Percentiles rank a stretch among this genome's conserved stretches.
These are phyloP conservation scores for Macrophomina pseudophaseolina DNA, from an alignment of 2,329 filamentous ascomycete genomes.

Conservation along the genomic window DNA sequence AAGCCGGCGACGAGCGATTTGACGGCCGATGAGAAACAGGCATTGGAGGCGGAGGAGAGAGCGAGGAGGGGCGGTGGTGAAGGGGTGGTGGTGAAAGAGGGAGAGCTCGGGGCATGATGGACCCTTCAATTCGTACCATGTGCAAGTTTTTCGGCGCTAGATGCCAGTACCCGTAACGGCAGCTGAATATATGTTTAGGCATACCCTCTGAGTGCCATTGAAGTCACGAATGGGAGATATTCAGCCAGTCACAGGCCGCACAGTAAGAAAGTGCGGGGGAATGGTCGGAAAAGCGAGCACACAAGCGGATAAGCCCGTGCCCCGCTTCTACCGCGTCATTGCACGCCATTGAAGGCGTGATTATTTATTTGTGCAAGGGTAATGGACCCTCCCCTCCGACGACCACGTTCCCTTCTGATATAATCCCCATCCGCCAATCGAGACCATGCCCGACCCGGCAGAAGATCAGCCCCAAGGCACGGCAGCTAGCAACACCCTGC, in stretches of 20 bases:
- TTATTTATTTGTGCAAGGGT: not conserved
- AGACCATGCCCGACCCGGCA: not conserved
- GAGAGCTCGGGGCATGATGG: too few species aligned
- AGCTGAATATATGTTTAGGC: not conserved
- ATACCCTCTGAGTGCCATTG: not conserved
- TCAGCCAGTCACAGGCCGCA: conserved; percentile 2
- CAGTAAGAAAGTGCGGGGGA: conserved; percentile 4
- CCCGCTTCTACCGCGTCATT: conserved; percentile 10
- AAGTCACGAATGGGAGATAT: not conserved
- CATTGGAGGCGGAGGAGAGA: conserved; percentile 6
- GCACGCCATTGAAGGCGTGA: conserved; percentile 6
- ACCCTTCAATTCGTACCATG: too few species aligned
- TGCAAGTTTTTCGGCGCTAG: too few species aligned
- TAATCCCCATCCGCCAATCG: not conserved
- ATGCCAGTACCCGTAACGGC: too few species aligned
- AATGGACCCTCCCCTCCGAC: not conserved
- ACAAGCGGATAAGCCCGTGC: not conserved
- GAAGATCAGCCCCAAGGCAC: not conserved
- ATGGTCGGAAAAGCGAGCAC: not conserved
- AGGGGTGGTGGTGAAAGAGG: not conserved
- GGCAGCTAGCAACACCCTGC: not conserved
- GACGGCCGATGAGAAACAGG: conserved; percentile 27
- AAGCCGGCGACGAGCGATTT: conserved; percentile 27
- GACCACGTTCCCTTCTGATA: not conserved
- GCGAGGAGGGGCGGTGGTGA: too few species aligned